Base-by-base conservation (phyloP, 768 basidiomycete species). In the Strobilomyces echinocephalus region DNA sequence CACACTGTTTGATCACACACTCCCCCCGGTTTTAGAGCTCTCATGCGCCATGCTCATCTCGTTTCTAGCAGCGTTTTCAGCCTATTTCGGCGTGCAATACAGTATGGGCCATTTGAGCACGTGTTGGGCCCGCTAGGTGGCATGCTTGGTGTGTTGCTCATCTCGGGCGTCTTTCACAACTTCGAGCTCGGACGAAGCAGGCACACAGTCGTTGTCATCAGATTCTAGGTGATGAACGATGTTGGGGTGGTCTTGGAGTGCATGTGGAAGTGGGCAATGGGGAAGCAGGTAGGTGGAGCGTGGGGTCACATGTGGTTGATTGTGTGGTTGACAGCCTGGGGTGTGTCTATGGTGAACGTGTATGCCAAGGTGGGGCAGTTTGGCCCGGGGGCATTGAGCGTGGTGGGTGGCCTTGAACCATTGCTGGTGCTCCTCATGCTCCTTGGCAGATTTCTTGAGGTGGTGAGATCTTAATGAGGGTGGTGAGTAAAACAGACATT, bases 161-260 rank as follows among this genome's bases (percentile, higher is more conserved):
- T 78, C 5, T 88, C 85, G 1, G 84, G 76, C 8, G 26, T 83
- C 8, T 62, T 86, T 24, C 87, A 89, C 60, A 73, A 79, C 57
- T 33, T 78, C 14, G 81, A 79, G 5, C 43, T 24, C 21, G 53
- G 53, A 21, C 33, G 35, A 1, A 81, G 81, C 15, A 71, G 74
- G 1, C 79, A 81, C 34, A 73, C 77, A 30, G 15, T 47, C 14
- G 52, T 49, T n/a, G 61, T 79, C 12, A 66, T 71, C 0, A 78
- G 76, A 1, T 85, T 80, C 62, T 87, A 84, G 66, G 45, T 82
- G 46, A 67, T 81, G 64, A 79, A 75, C 64, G 76, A 77, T 11
- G 60, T 82, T 2, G 82, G 83, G 14, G 62, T 80, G 16, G 51
- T 79, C 8, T 36, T 82, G 33, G 85, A 87, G 63, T 67, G 71